These are phyloP conservation scores for Kickxella alabastrina DNA, from an alignment of 192 early-diverging fungal genomes.

Conservation along the genomic window DNA sequence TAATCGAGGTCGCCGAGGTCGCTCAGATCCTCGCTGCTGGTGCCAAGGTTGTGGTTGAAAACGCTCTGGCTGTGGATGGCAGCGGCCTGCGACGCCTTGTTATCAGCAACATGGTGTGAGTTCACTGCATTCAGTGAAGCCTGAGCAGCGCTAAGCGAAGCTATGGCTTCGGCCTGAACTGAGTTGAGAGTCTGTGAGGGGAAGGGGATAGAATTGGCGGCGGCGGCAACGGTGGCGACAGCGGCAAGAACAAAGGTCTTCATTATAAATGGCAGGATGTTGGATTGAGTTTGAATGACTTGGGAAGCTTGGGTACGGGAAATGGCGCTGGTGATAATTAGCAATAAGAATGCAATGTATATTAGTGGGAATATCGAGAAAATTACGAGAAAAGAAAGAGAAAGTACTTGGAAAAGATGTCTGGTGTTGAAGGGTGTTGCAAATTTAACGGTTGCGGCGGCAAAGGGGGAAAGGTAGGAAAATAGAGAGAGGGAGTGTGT, in stretches of 20 bases:
- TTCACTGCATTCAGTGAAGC: slow-evolving; percentile 29
- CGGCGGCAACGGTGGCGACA: slow-evolving; percentile 14
- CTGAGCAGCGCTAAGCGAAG: slow-evolving; percentile 47
- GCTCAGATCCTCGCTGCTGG: slow-evolving; percentile 23
- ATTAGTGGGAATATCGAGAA: too few species aligned
- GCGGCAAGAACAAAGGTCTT: slow-evolving; percentile 25
- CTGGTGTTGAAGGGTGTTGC: too few species aligned
- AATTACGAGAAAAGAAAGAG: neutral
- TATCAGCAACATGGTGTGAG: slow-evolving; percentile 35
- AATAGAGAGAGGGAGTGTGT: neutral
- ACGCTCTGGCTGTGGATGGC: slow-evolving; percentile 40
- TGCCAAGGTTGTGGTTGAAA: slow-evolving; percentile 4
- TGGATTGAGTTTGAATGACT: neutral
- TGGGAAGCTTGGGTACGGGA: neutral
- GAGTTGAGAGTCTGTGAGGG: slow-evolving; percentile 43
- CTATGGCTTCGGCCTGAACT: slow-evolving; percentile 35
- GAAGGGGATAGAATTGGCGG: slow-evolving; percentile 6
- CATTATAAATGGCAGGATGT: slow-evolving; percentile 16
- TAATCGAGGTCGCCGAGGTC: slow-evolving; percentile 18
- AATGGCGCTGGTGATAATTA: neutral
- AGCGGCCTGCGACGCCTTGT: slow-evolving; percentile 41
- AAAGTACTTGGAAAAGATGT: neutral
- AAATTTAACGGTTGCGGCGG: slow-evolving; percentile 2
- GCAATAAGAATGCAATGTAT: neutral
- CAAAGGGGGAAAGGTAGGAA: neutral